Evolutionary conservation across 805 yeast species (phyloP), one percentile per base, ranked within the genome.

Genomic region (Starmerella floricola): DNA sequence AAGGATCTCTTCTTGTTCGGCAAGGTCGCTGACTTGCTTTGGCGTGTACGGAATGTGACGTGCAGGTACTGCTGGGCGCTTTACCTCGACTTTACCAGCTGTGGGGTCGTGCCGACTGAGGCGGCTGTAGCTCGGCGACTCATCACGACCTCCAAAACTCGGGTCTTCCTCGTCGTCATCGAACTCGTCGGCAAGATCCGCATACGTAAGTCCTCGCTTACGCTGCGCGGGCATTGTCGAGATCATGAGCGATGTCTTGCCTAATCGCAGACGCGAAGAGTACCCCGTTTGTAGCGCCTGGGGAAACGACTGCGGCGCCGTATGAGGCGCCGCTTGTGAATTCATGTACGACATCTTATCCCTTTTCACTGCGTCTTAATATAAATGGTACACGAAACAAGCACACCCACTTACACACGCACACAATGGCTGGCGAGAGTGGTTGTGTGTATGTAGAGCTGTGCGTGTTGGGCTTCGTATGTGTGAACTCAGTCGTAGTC

Each of bases 211-310:
- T 10, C 83, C 77, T 52, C 95, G 68, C 58, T 84, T 85, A 50
- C 96, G 71, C 3, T 54, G 50, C n/a, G 86, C 74, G 2, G 84
- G 82, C 19, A 80, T 78, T 1, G 85, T 79, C 2, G 84, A 72
- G 29, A 79, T 69, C 51, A 78, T 73, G 26, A 87, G 62, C 2
- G 93, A 76, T 27, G 85, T 82, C 44, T 78, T 76, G 27, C 77
- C 79, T 48, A 79, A 77, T 48, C 82, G 73, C 31, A 85, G 68
- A 49, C 96, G 66, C 40, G 81, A 73, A 31, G 76, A 69, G 50
- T 83, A 73, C 24, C 87, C 79, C 1, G 94, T 78, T 17, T 84
- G 68, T 43, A 81, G 66, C 0, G 88, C 94, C 65, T 86, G 96
- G 1, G 94, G 88, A 12, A 33, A 21, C 35, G 34, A 38, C n/a